A percentile compares a stretch with the other conserved stretches of the same genome.
Conservation (phyloP, 2,329 filamentous ascomycete genomes). For the Stagonosporopsis tanaceti region DNA sequence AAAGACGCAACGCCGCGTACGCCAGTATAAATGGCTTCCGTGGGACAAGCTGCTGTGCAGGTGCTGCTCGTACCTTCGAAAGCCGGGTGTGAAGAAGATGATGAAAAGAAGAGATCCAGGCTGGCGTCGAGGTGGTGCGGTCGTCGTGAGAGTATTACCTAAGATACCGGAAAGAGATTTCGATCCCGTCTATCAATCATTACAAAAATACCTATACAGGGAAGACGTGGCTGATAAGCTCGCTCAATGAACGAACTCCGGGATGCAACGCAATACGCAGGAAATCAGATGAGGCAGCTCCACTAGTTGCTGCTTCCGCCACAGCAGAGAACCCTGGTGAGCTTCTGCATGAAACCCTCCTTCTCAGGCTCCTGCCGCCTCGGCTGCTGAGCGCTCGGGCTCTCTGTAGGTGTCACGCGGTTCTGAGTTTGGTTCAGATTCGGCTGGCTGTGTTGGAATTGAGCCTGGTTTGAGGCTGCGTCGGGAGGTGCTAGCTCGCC, state of each 20-base stretch:
- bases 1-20: conserved; percentile 39
- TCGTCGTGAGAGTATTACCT: conserved; percentile 48
- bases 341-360: conserved; percentile 83
- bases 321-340: conserved; percentile 93
- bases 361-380: conserved; percentile 71
- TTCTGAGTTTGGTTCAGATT: conserved; percentile 69
- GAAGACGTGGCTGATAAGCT: conserved; percentile 41
- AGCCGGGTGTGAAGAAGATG: conserved; percentile 32
- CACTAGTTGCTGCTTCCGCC: conserved; percentile 51
- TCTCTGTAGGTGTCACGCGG: conserved; percentile 60
- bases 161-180: conserved; percentile 45
- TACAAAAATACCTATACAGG: conserved; percentile 53
- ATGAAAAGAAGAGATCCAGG: conserved; percentile 41
- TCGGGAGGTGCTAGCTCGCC: conserved; percentile 83
- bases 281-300: conserved; percentile 25
- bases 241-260: conserved; percentile 48
- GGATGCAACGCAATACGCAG: conserved; percentile 43
- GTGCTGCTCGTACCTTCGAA: conserved; percentile 30
- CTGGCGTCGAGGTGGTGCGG: conserved; percentile 34
- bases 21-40: conserved; percentile 36
- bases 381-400: conserved; percentile 59
- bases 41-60: conserved; percentile 28
- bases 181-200: conserved; percentile 51
- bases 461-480: conserved; percentile 84
- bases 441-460: conserved; percentile 94